These are phyloP conservation scores for Oemleria cerasiformis DNA, from an alignment of 306 rosid species.

Conservation along the genomic window DNA sequence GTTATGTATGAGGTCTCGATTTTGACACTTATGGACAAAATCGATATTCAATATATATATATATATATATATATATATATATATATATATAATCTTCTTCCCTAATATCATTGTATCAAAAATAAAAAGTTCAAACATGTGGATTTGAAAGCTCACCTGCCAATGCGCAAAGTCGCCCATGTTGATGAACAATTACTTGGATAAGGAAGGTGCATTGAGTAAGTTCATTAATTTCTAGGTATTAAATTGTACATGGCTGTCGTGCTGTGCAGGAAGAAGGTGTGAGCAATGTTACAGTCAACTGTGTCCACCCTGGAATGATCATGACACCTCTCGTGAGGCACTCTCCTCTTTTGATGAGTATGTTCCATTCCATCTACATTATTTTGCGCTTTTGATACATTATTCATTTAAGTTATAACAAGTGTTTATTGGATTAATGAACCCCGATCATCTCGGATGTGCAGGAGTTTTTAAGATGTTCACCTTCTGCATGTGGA, in stretches of 20 bases:
- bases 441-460: background rate
- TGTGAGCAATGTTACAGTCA: conserved; percentile 57
- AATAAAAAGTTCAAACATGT: no score
- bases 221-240: background rate
- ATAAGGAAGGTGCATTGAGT: no score
- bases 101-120: no score
- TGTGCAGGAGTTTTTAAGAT: conserved; percentile 51
- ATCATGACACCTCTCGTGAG: conserved; percentile 97
- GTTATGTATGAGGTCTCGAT: no score
- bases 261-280: conserved; percentile 69
- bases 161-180: no score
- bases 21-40: no score
- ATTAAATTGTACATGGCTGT: background rate
- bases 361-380: conserved; percentile 37
- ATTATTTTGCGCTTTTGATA: background rate
- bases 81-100: no score
- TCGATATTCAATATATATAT: no score
- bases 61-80: no score
- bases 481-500: conserved; percentile 75
- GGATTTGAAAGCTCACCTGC: no score
- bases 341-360: conserved; percentile 64
- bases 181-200: background rate
- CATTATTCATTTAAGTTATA: background rate
- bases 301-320: conserved; percentile 88
- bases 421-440: background rate